phyloP scores from a whole-genome alignment of 352 stramenopile genomes.

The Globisporangium spinosum region DNA sequence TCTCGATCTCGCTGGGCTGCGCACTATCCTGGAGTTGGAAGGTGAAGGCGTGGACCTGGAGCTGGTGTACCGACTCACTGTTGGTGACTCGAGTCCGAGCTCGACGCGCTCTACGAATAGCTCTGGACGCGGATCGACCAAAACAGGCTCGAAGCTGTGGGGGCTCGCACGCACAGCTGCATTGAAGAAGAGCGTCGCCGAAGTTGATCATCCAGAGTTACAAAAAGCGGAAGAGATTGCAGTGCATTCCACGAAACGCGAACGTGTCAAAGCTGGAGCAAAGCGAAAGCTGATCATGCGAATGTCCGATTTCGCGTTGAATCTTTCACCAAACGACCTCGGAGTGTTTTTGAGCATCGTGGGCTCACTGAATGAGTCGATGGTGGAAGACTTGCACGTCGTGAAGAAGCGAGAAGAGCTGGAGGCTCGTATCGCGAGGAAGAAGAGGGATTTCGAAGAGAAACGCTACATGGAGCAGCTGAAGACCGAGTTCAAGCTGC shows the following conservation, averaged over 20 bases:
- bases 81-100: constrained; percentile 35
- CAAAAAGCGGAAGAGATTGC: constrained; percentile 31
- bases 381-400: constrained; percentile 67
- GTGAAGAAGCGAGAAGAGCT: constrained; percentile 47
- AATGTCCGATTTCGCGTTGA: constrained; percentile 86
- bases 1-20: constrained; percentile 62
- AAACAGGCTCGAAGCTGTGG: constrained; percentile 51
- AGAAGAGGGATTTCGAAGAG: constrained; percentile 53
- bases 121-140: constrained; percentile 17
- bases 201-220: constrained; percentile 53
- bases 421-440: constrained; percentile 43
- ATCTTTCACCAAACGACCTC: constrained; percentile 75
- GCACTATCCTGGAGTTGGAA: constrained; percentile 83
- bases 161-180: constrained; percentile 46
- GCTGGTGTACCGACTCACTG: constrained; percentile 62
- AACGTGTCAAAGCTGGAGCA: constrained; percentile 53
- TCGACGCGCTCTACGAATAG: constrained; percentile 13
- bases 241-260: constrained; percentile 21
- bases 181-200: constrained; percentile 53
- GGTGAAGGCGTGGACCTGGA: constrained; percentile 82
- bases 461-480: constrained; percentile 67
- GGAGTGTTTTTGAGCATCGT: constrained; percentile 79
- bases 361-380: constrained; percentile 53
- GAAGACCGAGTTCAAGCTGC: constrained; percentile 67
- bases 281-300: constrained; percentile 65